Conservation (phyloP, 441 rosid species). For the Lepidium campestre region DNA sequence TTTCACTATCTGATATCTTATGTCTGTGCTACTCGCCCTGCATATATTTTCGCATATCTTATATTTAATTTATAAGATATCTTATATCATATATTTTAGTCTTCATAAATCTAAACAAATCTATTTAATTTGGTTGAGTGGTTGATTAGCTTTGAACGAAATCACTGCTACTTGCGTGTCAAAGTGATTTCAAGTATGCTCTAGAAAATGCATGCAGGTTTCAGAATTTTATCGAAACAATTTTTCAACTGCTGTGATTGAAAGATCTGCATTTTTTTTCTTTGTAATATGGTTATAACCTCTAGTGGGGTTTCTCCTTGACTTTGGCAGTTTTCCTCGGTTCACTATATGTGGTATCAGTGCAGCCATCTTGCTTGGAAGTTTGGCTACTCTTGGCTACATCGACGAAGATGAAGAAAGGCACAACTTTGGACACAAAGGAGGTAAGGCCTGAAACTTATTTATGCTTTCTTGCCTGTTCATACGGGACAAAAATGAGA, state of each 20-base stretch:
- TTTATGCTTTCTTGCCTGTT: background rate
- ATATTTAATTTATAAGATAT: too few relatives aligned
- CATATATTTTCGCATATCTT: background rate
- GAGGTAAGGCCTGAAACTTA: slow-evolving; percentile 37
- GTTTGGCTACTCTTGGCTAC: slow-evolving; percentile 57
- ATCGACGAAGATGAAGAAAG: slow-evolving; percentile 67
- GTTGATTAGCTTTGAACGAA: background rate
- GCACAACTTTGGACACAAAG: slow-evolving; percentile 66
- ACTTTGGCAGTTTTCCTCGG: slow-evolving; percentile 43
- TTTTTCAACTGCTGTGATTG: background rate
- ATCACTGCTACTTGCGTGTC: background rate
- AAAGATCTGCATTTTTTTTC: background rate
- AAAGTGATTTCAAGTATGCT: background rate
- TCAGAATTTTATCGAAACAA: background rate
- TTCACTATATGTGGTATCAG: slow-evolving; percentile 44
- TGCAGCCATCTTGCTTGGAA: slow-evolving; percentile 52
- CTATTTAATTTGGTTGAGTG: background rate
- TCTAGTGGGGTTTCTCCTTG: slow-evolving; percentile 2
- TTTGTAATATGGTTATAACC: background rate
- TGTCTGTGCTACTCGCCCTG: background rate
- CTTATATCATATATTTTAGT: too few relatives aligned
- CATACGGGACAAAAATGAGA: background rate
- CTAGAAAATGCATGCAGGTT: background rate
- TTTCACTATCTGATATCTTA: background rate
- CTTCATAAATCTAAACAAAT: background rate